A percentile compares a stretch with the other conserved stretches of the same genome.
phyloP scores from a whole-genome alignment of 2,329 filamentous ascomycete species.

The Cordyceps militaris region DNA sequence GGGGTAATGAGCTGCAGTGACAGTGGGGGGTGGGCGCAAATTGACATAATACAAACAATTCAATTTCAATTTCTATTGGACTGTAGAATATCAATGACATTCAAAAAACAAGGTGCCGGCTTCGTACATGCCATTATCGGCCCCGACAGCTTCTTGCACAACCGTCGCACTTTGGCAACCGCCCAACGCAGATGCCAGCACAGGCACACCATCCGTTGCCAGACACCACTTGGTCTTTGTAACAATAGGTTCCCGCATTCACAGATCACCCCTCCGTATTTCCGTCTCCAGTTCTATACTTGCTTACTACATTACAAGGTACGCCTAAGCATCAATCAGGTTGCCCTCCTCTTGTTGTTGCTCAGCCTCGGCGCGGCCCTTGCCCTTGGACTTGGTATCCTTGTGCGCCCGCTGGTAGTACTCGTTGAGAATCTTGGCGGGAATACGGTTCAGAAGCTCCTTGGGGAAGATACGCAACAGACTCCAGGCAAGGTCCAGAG shows the following conservation, averaged over 20 bases:
- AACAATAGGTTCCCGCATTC: background rate
- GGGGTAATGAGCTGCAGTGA: background rate
- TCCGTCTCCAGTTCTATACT: slow-evolving; percentile 10
- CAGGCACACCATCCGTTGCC: background rate
- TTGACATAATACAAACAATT: background rate
- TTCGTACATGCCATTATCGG: slow-evolving; percentile 21
- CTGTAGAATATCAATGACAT: slow-evolving; percentile 21
- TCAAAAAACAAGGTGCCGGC: slow-evolving; percentile 15
- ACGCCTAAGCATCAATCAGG: slow-evolving; percentile 49
- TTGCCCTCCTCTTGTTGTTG: slow-evolving; percentile 46
- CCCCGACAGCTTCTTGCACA: background rate
- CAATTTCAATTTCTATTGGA: slow-evolving; percentile 12
- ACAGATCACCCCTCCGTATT: slow-evolving; percentile 6
- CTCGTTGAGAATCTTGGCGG: slow-evolving; percentile 73
- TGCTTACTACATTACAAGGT: background rate
- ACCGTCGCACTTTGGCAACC: background rate
- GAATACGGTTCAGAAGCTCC: slow-evolving; percentile 93
- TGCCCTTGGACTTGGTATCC: slow-evolving; percentile 56
- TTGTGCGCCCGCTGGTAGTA: slow-evolving; percentile 66
- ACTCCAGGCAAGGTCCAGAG: slow-evolving; percentile 92
- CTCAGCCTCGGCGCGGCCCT: slow-evolving; percentile 40
- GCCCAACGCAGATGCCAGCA: background rate
- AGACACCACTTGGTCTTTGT: background rate
- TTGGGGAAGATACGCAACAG: slow-evolving; percentile 95
- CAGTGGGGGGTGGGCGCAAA: no score